phyloP scores from a whole-genome alignment of 2,329 filamentous ascomycete genomes.

The Penicillium thymicola region DNA sequence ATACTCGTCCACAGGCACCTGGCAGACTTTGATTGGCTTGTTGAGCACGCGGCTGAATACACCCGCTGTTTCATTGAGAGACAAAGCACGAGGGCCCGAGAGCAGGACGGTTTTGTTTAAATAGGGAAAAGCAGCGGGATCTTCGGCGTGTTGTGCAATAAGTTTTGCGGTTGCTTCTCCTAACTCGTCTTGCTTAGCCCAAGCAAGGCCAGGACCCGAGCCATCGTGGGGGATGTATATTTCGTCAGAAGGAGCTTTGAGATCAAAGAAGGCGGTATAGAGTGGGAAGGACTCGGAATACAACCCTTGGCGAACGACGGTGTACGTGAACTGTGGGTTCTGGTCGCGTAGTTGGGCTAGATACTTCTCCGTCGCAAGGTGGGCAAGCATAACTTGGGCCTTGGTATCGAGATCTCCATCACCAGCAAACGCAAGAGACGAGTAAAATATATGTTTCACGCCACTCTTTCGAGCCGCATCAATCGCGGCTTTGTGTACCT shows the following conservation, averaged over 20 bases:
- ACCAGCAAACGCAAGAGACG: not conserved
- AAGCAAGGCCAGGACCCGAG: not conserved
- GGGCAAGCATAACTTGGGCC: not conserved
- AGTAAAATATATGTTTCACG: not conserved
- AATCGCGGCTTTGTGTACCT: not conserved
- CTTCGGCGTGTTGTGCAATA: not conserved
- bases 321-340: not conserved
- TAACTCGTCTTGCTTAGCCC: not conserved
- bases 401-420: not conserved
- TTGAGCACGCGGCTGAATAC: not conserved
- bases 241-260: not conserved
- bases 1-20: not conserved
- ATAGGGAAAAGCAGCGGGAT: not conserved
- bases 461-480: not conserved
- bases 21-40: not conserved
- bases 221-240: not conserved
- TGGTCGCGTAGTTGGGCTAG: not conserved
- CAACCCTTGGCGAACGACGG: not conserved
- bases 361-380: not conserved
- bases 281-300: not conserved
- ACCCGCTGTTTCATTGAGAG: not conserved
- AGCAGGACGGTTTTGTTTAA: not conserved
- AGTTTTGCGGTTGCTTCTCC: not conserved
- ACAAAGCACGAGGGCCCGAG: not conserved
- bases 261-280: not conserved